Base-by-base conservation (phyloP, 306 rosid species). In the Quercus robur region DNA sequence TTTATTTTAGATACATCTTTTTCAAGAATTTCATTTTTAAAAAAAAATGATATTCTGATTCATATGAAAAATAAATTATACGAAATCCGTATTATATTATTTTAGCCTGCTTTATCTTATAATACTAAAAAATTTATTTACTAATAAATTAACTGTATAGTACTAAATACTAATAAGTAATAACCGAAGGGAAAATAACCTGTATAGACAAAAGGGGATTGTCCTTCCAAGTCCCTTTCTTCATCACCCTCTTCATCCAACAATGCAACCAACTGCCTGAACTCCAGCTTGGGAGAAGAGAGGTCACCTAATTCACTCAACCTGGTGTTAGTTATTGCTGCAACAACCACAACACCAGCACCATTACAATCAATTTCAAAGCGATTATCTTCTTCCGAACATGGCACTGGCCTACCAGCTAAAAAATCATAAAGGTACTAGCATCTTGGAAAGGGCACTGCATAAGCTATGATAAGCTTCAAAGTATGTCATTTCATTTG, bases 331-430 rank as follows among this genome's bases (percentile, higher is more conserved):
- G 85, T 84, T 74, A 15, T 86, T 0, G 92, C 90, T 2, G 81
- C 80, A 6, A 69, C 90, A 30, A 85, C 87, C 10, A 88, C 66
- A 9, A 86, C 55, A 25, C 94, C 94, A 11, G 83, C 85, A 2
- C 64, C 84, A n/a, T 90, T 90, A 28, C 94, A 90, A 6, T 85
- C 88, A 4, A 88, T 85, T 70, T 86, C 94, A 5, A 86, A 83
- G 4, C 89, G 61, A 15, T 68, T 31, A 20, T 21, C 23, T 5
- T 84, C 91, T 8, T 81, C 84, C 30, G 26, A 33, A 71, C 85
- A 75, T 3, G 84, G 79, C 79, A 77, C 81, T 1, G 86, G 82
- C 17, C 89, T 35, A 0, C 92, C 92, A 0, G 89, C 92, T 82
- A 90, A 30, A 25, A 88, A 88, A 33, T 78, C 87, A 75, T 86